Evolutionary conservation across 306 rosid genomes (phyloP).

Genomic region (Senna tora): DNA sequence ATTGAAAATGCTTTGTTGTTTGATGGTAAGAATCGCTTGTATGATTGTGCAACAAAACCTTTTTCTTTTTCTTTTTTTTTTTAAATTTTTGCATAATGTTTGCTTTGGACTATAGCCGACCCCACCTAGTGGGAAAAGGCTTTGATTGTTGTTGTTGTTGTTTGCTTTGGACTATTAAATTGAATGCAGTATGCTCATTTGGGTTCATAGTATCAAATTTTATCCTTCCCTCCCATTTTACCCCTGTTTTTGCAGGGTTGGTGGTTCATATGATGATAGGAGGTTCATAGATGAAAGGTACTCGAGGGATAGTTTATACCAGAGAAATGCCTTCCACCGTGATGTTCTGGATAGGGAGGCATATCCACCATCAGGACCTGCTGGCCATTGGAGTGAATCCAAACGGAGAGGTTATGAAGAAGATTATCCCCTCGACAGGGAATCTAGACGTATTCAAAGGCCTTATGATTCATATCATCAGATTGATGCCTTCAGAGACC

Average conservation of each 20-base stretch:
- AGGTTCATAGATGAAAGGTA: conserved; percentile 85
- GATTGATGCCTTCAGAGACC: conserved; percentile 66
- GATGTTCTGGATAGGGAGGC: conserved; percentile 78
- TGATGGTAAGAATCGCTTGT: conserved; percentile 13
- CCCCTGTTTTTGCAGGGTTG: conserved; percentile 64
- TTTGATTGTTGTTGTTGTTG: no score
- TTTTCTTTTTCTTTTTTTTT: neutral
- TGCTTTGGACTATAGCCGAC: conserved; percentile 22
- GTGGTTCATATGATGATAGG: conserved; percentile 83
- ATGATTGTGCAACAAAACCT: conserved; percentile 1
- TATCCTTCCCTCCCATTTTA: conserved; percentile 60
- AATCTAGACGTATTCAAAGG: conserved; percentile 74
- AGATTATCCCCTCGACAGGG: conserved; percentile 74
- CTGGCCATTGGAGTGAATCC: conserved; percentile 82
- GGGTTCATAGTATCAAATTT: conserved; percentile 36
- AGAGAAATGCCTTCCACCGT: conserved; percentile 71
- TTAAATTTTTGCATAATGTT: conserved; percentile 25
- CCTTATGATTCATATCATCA: conserved; percentile 71
- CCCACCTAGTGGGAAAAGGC: no score
- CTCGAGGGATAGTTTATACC: conserved; percentile 68
- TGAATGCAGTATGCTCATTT: conserved; percentile 23
- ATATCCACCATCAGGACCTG: conserved; percentile 69
- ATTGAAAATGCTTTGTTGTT: conserved; percentile 18
- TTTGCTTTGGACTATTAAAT: conserved; percentile 26
- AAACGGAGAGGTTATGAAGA: conserved; percentile 85